Percentiles rank a stretch among this genome's conserved stretches.
Conservation (phyloP, 225 moss, liverwort and hornwort genomes). For the Pseudisothecium myosuroides region DNA sequence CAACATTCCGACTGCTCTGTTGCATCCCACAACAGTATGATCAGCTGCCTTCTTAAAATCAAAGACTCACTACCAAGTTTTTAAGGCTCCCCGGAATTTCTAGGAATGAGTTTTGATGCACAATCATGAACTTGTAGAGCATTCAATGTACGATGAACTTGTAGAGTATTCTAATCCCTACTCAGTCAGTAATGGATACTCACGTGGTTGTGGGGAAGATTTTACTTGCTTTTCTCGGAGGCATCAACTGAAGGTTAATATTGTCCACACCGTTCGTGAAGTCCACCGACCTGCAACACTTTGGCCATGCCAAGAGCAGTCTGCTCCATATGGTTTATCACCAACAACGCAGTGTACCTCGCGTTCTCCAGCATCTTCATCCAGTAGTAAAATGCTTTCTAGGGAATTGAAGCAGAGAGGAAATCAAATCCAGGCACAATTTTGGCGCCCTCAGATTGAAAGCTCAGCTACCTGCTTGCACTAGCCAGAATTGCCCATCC, state of each 20-base stretch:
- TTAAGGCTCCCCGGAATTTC: not conserved
- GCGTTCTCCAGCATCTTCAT: not conserved
- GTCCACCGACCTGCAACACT: not conserved
- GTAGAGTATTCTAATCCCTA: not conserved
- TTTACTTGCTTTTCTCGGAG: not conserved
- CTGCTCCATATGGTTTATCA: not conserved
- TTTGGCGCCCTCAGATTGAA: not conserved
- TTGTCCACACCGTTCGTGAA: not conserved
- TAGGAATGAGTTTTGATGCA: not conserved
- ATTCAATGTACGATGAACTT: not conserved
- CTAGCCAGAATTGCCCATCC: no score
- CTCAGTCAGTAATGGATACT: not conserved
- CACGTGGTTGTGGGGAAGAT: not conserved
- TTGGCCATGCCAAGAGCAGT: not conserved
- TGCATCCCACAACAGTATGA: not conserved
- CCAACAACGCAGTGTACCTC: not conserved
- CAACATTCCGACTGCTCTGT: not conserved
- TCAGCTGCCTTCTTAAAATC: not conserved
- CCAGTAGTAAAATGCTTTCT: not conserved
- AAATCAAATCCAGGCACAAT: not conserved
- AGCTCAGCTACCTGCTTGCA: not conserved
- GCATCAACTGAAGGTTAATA: not conserved
- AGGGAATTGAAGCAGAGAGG: not conserved
- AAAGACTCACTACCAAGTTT: no score
- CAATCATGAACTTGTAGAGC: not conserved